These are phyloP conservation scores for Leucosporidium scottii DNA, from an alignment of 768 basidiomycete species.

Conservation along the genomic window DNA sequence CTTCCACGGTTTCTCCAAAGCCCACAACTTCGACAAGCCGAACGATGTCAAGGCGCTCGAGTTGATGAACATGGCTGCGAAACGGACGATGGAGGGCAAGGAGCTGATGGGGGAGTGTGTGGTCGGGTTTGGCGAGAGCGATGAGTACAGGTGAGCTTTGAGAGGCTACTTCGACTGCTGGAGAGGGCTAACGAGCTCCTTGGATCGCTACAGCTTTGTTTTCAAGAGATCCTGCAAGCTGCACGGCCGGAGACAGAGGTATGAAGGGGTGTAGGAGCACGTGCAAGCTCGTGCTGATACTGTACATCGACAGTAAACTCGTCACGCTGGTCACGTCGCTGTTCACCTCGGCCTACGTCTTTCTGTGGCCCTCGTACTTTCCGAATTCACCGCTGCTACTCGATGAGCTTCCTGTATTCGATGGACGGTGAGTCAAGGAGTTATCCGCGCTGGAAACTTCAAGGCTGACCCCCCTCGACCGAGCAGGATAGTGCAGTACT, in stretches of 20 bases:
- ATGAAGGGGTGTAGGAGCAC: not conserved
- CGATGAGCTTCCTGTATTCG: slow-evolving; percentile 69
- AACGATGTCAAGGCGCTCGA: slow-evolving; percentile 80
- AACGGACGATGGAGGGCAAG: slow-evolving; percentile 57
- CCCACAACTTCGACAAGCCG: slow-evolving; percentile 76
- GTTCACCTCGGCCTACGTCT: slow-evolving; percentile 86
- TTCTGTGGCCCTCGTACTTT: slow-evolving; percentile 75
- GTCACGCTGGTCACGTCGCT: slow-evolving; percentile 70
- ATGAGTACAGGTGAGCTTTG: slow-evolving; percentile 75
- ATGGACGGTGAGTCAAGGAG: slow-evolving; percentile 62
- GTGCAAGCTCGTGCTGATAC: not conserved
- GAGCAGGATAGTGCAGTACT: slow-evolving; percentile 50
- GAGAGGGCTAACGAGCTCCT: not conserved
- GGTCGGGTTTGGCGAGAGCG: slow-evolving; percentile 89
- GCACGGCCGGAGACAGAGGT: slow-evolving; percentile 69
- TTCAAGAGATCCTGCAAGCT: slow-evolving; percentile 65
- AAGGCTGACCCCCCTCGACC: not conserved
- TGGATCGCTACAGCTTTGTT: slow-evolving; percentile 62
- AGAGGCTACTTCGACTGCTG: not conserved
- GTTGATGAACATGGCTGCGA: slow-evolving; percentile 88
- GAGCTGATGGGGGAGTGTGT: slow-evolving; percentile 64
- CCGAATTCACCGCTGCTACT: slow-evolving; percentile 60
- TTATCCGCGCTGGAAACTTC: no score
- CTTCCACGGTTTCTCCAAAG: slow-evolving; percentile 86
- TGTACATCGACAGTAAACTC: slow-evolving; percentile 59